Percentiles rank a stretch among this genome's conserved stretches.
phyloP scores from a whole-genome alignment of 1,139 yeast genomes.

The Debaryomyces sp. region DNA sequence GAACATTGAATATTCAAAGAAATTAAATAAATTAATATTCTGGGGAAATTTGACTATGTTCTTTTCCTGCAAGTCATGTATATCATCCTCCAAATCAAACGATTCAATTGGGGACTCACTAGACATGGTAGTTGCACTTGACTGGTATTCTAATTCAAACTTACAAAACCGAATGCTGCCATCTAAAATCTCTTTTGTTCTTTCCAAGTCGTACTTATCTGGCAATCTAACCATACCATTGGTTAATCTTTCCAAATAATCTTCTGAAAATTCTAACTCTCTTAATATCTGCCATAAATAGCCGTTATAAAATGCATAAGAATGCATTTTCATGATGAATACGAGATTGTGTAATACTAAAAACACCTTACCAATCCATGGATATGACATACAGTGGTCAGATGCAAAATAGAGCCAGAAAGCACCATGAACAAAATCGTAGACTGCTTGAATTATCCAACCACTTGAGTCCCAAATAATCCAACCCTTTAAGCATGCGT shows the following conservation, averaged over 20 bases:
- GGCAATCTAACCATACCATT: conserved; percentile 19
- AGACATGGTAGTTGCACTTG: conserved; percentile 25
- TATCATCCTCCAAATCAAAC: conserved; percentile 16
- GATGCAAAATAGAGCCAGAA: conserved; percentile 59
- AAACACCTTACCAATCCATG: conserved; percentile 90
- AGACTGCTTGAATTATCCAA: conserved; percentile 58
- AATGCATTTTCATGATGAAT: conserved; percentile 88
- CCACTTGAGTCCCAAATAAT: conserved; percentile 66
- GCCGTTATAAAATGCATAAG: conserved; percentile 87
- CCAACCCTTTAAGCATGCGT: conserved; percentile 39
- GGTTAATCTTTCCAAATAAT: conserved; percentile 26
- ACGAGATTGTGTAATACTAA: conserved; percentile 83
- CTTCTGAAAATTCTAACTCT: conserved; percentile 57
- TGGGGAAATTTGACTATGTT: conserved; percentile 57
- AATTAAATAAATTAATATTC: conserved; percentile 68
- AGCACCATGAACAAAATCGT: conserved; percentile 52
- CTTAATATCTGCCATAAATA: conserved; percentile 68
- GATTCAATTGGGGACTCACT: conserved; percentile 16
- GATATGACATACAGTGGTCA: conserved; percentile 45
- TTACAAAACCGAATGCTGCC: conserved; percentile 63
- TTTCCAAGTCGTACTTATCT: conserved; percentile 26
- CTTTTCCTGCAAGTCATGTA: conserved; percentile 22
- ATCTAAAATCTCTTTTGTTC: conserved; percentile 30
- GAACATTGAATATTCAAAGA: conserved; percentile 78
- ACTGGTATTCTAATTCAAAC: conserved; percentile 60